These are phyloP conservation scores for Ophiostoma himal-ulmi DNA, from an alignment of 2,329 filamentous ascomycete species.

Conservation along the genomic window DNA sequence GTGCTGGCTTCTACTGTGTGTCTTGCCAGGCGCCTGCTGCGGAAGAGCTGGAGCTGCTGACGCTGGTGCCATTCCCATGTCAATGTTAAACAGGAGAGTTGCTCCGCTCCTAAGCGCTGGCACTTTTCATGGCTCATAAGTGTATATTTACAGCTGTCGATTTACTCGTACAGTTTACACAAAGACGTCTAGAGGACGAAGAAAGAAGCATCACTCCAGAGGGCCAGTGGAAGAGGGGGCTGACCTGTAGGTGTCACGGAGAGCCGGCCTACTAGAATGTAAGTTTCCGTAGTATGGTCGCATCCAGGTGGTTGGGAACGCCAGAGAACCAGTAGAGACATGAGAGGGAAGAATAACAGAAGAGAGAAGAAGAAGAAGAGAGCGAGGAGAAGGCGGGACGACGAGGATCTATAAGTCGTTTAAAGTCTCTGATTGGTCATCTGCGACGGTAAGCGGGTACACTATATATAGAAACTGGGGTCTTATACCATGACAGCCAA, in stretches of 20 bases:
- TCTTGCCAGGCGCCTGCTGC: background rate
- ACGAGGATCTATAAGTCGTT: background rate
- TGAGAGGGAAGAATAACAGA: background rate
- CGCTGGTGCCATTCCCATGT: background rate
- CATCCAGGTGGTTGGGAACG: background rate
- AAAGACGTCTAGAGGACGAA: background rate
- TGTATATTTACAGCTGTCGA: background rate
- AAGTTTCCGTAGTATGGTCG: background rate
- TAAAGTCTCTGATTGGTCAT: background rate
- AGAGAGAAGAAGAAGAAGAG: background rate
- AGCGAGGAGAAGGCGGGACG: background rate
- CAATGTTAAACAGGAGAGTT: background rate
- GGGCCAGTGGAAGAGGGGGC: background rate
- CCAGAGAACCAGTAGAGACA: background rate
- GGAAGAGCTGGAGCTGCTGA: background rate
- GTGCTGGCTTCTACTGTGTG: background rate
- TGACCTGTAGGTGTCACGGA: background rate
- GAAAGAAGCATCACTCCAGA: background rate
- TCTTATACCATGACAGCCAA: conserved; percentile 17
- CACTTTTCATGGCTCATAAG: background rate
- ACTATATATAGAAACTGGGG: conserved; percentile 23
- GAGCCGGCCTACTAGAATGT: background rate
- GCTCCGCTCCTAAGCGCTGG: conserved; percentile 1
- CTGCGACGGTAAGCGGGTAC: background rate
- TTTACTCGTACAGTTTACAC: background rate